phyloP scores from a whole-genome alignment of 768 basidiomycete species.

The Panaeolus papilionaceus region DNA sequence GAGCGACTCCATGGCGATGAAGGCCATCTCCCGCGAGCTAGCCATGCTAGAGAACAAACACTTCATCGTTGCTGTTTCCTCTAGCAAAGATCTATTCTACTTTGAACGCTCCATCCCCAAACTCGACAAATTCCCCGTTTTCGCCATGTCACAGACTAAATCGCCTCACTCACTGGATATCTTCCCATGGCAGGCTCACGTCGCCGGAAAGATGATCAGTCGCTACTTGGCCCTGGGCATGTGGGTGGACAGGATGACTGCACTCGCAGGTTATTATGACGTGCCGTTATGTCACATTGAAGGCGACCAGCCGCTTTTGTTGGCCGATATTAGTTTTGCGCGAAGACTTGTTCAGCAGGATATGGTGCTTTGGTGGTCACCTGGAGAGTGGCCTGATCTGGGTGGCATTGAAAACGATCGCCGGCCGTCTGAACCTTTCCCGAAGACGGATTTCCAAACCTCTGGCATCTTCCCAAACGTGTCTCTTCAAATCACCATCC shows the following conservation, averaged over 20 bases:
- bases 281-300: conserved; percentile 93
- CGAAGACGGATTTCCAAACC: conserved; percentile 82
- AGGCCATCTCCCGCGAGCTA: conserved; percentile 88
- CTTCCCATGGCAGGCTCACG: conserved; percentile 89
- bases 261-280: conserved; percentile 90
- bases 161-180: conserved; percentile 76
- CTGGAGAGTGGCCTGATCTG: conserved; percentile 85
- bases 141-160: conserved; percentile 86
- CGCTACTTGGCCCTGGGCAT: conserved; percentile 80
- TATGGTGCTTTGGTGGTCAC: conserved; percentile 96
- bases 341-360: conserved; percentile 88
- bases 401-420: conserved; percentile 93
- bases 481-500: conserved; percentile 86
- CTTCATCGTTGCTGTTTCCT: conserved; percentile 82
- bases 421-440: conserved; percentile 75
- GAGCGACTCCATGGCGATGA: conserved; percentile 80
- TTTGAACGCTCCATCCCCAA: conserved; percentile 78
- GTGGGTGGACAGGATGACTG: conserved; percentile 82
- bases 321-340: conserved; percentile 92
- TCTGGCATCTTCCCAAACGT: conserved; percentile 94
- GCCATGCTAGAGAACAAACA: conserved; percentile 76
- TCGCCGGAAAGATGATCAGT: conserved; percentile 81
- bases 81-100: conserved; percentile 82
- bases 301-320: conserved; percentile 85
- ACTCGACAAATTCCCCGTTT: conserved; percentile 82